Base-by-base conservation (phyloP, 2,329 filamentous ascomycete species). In the Alternaria infectoria region DNA sequence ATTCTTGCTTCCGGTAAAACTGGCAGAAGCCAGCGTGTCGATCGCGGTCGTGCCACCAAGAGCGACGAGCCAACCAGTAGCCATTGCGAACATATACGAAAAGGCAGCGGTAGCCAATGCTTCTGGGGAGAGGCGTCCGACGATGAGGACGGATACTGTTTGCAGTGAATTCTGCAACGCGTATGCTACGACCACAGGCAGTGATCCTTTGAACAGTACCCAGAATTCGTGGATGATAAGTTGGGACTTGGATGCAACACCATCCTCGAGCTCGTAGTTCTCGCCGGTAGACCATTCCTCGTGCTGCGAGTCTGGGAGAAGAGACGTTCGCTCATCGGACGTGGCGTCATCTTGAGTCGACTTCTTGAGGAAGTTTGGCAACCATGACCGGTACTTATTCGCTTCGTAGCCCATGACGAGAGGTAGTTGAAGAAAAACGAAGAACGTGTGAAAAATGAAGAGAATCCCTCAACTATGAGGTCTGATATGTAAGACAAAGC, bases 61-160 rank as follows among this genome's bases (percentile, higher is more conserved):
- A 0, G 90, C 93, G 62, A 97, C 91, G 40, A 97, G 86, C 93
- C 93, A 96, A 0, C 90, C 93, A 1, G 92, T 93, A 21, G 91
- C 89, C 91, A 95, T 93, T 58, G 93, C 93, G 71, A 97, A 97
- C 93, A 97, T 97, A 83, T 96, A 95, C 2, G 91, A 92, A 74
- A 97, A 97, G 0, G 93, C 93, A 1, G 92, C 90, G 0, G 91
- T 92, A 0, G 93, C 92, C 7, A 97, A 82, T 2, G 93, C 89
- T 78, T 96, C 91, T 1, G 93, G 90, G 0, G 91, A 94, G 0
- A 93, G 82, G 3, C 92, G 89, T 10, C 93, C 93, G 4, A 93
- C 92, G 40, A 97, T 89, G 49, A 97, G 82, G 5, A 97, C 91
- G 0, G 92, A 96, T 2, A 91, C 77, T 0, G 93, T 96, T 76